phyloP scores from a whole-genome alignment of 257 asterid species.

The Solanum corneliomulleri region DNA sequence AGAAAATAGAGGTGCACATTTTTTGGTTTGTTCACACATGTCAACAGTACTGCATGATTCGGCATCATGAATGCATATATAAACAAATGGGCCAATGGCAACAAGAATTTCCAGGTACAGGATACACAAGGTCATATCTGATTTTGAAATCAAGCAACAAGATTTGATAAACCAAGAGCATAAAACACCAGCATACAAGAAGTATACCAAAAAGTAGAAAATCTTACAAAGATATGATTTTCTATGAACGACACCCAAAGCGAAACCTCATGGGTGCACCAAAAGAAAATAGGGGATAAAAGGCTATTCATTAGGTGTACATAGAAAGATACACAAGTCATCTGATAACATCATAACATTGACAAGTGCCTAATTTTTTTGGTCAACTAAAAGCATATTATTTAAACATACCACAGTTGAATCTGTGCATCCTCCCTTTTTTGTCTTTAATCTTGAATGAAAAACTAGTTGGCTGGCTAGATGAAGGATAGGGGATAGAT shows the following conservation, averaged over 20 bases:
- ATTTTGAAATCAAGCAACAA: background rate
- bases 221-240: background rate
- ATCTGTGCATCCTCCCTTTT: slow-evolving; percentile 84
- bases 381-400: background rate
- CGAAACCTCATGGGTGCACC: background rate
- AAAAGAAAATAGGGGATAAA: background rate
- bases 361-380: background rate
- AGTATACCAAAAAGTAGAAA: background rate
- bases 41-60: background rate
- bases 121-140: background rate
- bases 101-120: background rate
- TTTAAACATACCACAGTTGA: slow-evolving; percentile 51
- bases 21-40: background rate
- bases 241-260: background rate
- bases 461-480: slow-evolving; percentile 35
- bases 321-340: background rate
- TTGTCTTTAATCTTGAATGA: slow-evolving; percentile 84
- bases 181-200: background rate
- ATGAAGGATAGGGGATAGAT: slow-evolving; percentile 42
- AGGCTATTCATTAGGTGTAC: background rate
- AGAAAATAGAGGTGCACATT: background rate
- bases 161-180: background rate
- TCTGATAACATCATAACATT: background rate
- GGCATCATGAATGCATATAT: background rate
- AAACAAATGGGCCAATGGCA: background rate